Percentiles rank a stretch among this genome's conserved stretches.
These are phyloP conservation scores for Wickerhamomyces pijperi DNA, from an alignment of 805 yeast species.

Conservation along the genomic window DNA sequence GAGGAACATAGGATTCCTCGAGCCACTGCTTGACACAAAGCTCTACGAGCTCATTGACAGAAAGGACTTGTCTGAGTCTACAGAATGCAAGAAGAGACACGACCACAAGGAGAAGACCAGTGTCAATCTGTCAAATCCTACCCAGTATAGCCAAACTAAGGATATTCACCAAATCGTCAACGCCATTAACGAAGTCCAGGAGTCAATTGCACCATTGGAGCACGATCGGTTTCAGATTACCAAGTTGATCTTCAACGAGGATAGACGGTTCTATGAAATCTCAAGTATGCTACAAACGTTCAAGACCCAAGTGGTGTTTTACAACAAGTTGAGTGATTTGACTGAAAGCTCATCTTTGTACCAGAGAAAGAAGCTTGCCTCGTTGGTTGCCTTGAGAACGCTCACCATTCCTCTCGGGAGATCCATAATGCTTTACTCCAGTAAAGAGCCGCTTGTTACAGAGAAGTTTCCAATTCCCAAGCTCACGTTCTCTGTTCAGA, in stretches of 20 bases:
- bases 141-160: conserved; percentile 17
- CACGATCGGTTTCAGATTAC: conserved; percentile 61
- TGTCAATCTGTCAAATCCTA: conserved; percentile 1
- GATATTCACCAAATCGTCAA: conserved; percentile 31
- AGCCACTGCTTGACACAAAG: conserved; percentile 22
- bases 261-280: conserved; percentile 70
- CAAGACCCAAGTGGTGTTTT: conserved; percentile 42
- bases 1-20: conserved; percentile 38
- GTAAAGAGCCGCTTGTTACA: conserved; percentile 68
- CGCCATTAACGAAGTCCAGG: conserved; percentile 31
- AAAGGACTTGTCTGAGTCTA: conserved; percentile 39
- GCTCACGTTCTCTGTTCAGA: conserved; percentile 54
- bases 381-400: conserved; percentile 57
- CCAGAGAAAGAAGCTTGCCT: conserved; percentile 47
- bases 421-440: conserved; percentile 59
- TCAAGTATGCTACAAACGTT: conserved; percentile 63
- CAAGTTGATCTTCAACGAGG: conserved; percentile 61
- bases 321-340: conserved; percentile 16
- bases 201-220: conserved; percentile 49
- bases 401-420: conserved; percentile 70
- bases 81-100: conserved; percentile 2
- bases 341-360: conserved; percentile 47
- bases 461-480: conserved; percentile 76
- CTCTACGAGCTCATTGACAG: conserved; percentile 50
- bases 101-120: neutral